A percentile compares a stretch with the other conserved stretches of the same genome.
Evolutionary conservation across 805 yeast genomes (phyloP).

Genomic region (Saccharomycopsis fermentans): DNA sequence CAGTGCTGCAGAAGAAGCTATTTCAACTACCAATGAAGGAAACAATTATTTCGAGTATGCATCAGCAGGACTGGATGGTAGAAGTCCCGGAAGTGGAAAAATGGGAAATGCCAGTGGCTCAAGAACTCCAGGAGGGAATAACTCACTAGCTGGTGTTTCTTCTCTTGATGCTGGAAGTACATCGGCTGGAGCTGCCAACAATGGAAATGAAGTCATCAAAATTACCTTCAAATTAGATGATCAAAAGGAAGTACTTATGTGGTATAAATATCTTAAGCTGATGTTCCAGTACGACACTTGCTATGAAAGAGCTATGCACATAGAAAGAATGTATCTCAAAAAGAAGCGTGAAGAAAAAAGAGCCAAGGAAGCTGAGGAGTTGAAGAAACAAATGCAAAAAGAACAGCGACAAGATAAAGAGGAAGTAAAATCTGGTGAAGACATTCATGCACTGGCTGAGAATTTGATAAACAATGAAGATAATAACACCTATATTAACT

Average conservation of each 20-base stretch:
- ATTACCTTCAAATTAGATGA: slow-evolving; percentile 11
- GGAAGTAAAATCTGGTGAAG: not conserved
- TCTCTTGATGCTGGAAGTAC: not conserved
- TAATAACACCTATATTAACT: not conserved
- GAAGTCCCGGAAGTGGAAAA: not conserved
- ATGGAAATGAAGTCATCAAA: slow-evolving; percentile 4
- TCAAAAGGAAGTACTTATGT: slow-evolving; percentile 8
- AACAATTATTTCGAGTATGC: not conserved
- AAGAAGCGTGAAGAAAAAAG: not conserved
- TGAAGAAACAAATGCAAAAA: not conserved
- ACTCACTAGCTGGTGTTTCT: not conserved
- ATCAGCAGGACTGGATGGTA: not conserved
- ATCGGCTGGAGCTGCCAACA: not conserved
- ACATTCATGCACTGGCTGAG: not conserved
- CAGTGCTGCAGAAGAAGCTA: not conserved
- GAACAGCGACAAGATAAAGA: not conserved
- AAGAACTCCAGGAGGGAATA: not conserved
- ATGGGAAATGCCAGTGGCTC: not conserved
- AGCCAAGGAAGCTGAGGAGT: not conserved
- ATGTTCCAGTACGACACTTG: slow-evolving; percentile 8
- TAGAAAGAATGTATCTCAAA: slow-evolving; percentile 5
- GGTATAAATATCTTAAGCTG: slow-evolving; percentile 14
- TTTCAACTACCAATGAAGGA: not conserved
- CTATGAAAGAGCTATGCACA: slow-evolving; percentile 12
- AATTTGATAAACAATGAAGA: slow-evolving; percentile 1